These are phyloP conservation scores for Candida verbasci DNA, from an alignment of 805 yeast species.

Conservation along the genomic window DNA sequence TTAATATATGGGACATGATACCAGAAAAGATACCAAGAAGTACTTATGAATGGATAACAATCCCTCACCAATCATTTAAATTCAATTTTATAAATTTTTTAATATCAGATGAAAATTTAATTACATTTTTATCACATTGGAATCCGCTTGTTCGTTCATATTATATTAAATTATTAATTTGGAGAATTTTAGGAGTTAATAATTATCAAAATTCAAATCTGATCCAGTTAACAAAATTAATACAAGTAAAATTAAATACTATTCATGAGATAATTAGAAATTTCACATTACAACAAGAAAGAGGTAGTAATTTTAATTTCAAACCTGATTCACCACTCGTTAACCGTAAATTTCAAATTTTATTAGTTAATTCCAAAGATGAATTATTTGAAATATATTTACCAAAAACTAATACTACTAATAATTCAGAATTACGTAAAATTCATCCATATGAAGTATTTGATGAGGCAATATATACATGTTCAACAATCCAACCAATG, in stretches of 20 bases:
- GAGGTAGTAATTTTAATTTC: slow-evolving; percentile 14
- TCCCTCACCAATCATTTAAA: slow-evolving; percentile 39
- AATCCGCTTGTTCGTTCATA: slow-evolving; percentile 70
- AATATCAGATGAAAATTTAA: slow-evolving; percentile 48
- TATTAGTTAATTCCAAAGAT: slow-evolving; percentile 26
- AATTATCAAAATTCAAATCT: slow-evolving; percentile 32
- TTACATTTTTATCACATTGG: slow-evolving; percentile 68
- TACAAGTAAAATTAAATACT: slow-evolving; percentile 28
- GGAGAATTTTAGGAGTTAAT: slow-evolving; percentile 53
- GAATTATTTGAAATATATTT: slow-evolving; percentile 9
- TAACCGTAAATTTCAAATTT: slow-evolving; percentile 47
- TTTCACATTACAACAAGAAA: slow-evolving; percentile 22
- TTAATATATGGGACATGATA: slow-evolving; percentile 69
- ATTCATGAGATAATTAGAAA: slow-evolving; percentile 22
- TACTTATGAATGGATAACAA: slow-evolving; percentile 34
- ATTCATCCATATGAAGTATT: slow-evolving; percentile 60
- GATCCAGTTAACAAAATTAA: slow-evolving; percentile 23
- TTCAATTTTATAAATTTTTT: slow-evolving; percentile 53
- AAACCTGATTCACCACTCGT: slow-evolving; percentile 38
- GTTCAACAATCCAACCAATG: slow-evolving; percentile 15
- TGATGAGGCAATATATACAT: slow-evolving; percentile 59
- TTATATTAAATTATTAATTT: slow-evolving; percentile 61
- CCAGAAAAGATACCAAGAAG: slow-evolving; percentile 31
- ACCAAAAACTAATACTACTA: slow-evolving; percentile 12
- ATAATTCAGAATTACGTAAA: slow-evolving; percentile 41